Base-by-base conservation (phyloP, 306 rosid genomes). In the Lablab purpureus region DNA sequence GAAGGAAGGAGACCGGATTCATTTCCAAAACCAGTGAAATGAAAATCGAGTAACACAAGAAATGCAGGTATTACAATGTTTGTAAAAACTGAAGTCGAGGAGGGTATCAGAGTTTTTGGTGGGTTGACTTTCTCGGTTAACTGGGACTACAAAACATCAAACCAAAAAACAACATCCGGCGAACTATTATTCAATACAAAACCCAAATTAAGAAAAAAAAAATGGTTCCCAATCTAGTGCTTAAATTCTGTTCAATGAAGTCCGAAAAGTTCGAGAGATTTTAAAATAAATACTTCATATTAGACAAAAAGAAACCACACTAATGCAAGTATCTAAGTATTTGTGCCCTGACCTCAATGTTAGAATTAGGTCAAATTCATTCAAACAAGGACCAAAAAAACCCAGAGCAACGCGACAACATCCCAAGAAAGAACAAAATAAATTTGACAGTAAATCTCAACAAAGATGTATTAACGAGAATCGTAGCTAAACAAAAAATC, bases 341-440 rank as follows among this genome's bases (percentile, higher is more conserved):
- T 9, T n/a, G 67, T 41, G 6, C 14, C 11, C 12, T 22, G 60
- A 74, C 17, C 71, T 21, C 49, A 73, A 67, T 55, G 85, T 59
- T 71, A 47, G 73, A 75, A 75, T 67, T 45, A 76, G 78, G 47
- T 82, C 25, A 69, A 40, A 15, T 54, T 62, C 19, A 68, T 40
- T 66, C 23, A 21, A 28, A 66, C 54, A 19, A 25, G 10, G 63
- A 27, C 71, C 41, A 59, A 68, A 81, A 50, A 59, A 36, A 73
- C 73, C 49, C 55, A 46, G 40, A 43, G 10, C 63, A 71, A 32
- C 30, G 7, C 63, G 10, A 30, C 30, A 66, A 55, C 55, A 22
- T 18, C 43, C 62, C 4, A 49, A 56, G 34, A 45, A 21, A 18
- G 10, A 27, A 40, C 3, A 51, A 25, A 15, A 14, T 11, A 51